Evolutionary conservation across 768 basidiomycete genomes (phyloP).

Genomic region (Dioszegia crocea): DNA sequence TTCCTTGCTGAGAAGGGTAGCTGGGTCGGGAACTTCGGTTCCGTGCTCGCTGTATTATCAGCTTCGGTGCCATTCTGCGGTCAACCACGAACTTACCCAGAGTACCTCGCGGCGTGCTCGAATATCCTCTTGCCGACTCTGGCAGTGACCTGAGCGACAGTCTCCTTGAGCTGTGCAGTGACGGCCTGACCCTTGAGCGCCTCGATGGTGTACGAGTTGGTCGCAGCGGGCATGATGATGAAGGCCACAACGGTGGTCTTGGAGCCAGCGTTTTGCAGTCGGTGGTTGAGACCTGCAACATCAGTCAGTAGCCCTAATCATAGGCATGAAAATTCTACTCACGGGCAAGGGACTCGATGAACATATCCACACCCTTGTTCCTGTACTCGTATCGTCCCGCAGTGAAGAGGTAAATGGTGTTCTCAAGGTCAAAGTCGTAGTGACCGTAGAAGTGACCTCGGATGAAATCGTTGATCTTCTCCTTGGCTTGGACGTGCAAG

Average conservation of each 20-base stretch:
- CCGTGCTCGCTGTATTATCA: constrained; percentile 67
- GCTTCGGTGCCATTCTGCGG: background rate
- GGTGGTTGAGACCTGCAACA: constrained; percentile 58
- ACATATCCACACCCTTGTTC: constrained; percentile 99
- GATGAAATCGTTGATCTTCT: constrained; percentile 98
- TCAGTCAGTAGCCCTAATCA: background rate
- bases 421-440: constrained; percentile 89
- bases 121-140: constrained; percentile 87
- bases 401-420: constrained; percentile 79
- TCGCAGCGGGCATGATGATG: constrained; percentile 96
- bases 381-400: constrained; percentile 99
- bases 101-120: constrained; percentile 87
- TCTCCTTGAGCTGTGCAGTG: constrained; percentile 91
- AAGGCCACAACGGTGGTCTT: constrained; percentile 90
- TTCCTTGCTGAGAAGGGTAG: constrained; percentile 76
- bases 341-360: constrained; percentile 92
- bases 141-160: constrained; percentile 91
- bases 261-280: constrained; percentile 64
- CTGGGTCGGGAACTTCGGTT: constrained; percentile 65
- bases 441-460: constrained; percentile 98
- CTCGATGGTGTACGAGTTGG: constrained; percentile 94
- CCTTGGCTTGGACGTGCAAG: constrained; percentile 81
- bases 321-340: constrained; percentile 18
- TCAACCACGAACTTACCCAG: constrained; percentile 59
- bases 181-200: constrained; percentile 96